Evolutionary conservation across 1,284 basidiomycete species (phyloP), one percentile per base, ranked within the genome.

Genomic region (Uromyces viciae-fabae): DNA sequence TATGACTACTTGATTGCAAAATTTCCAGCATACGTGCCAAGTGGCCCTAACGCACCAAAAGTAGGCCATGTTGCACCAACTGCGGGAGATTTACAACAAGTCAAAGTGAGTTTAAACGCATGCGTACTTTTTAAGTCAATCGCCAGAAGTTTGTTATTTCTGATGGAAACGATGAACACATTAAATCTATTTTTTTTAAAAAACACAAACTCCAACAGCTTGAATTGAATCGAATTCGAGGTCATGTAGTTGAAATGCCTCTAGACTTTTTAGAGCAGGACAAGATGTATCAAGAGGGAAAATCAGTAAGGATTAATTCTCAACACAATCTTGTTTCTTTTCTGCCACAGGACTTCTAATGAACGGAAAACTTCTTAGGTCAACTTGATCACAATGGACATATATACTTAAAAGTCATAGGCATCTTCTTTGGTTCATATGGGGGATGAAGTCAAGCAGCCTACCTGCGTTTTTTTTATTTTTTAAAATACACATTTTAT

Each of bases 201-300:
- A 52, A n/a, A 52, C 15, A 15, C 49, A 52, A 52, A 15, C n/a
- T n/a, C n/a, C n/a, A n/a, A 83, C 94, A 95, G 88, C 87, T 90
- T 62, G 89, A 90, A 49, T 89, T 98, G 64, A 87, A 88, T 42
- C 88, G 90, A 83, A 90, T 97, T 79, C 84, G 84, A 42, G 88
- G 88, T 17, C 86, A 87, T 83, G 84, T 89, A 17, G 88, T 89
- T 43, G 85, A 87, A 46, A 87, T 88, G 87, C 92, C 92, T 60
- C 85, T 94, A 84, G 92, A 94, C 85, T 94, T 94, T 89, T 87
- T 94, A 82, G 92, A 92, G 78, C 92, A 93, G 81, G 90, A 90
- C 82, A 90, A 90, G 1, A 90, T 93, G 82, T 72, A 72, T 40
- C 31, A 72, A 36, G 69, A 80, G 49, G 56, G 77, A 14, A 56